Evolutionary conservation across 192 early-diverging fungal species (phyloP).

Genomic region (Kickxella alabastrina): DNA sequence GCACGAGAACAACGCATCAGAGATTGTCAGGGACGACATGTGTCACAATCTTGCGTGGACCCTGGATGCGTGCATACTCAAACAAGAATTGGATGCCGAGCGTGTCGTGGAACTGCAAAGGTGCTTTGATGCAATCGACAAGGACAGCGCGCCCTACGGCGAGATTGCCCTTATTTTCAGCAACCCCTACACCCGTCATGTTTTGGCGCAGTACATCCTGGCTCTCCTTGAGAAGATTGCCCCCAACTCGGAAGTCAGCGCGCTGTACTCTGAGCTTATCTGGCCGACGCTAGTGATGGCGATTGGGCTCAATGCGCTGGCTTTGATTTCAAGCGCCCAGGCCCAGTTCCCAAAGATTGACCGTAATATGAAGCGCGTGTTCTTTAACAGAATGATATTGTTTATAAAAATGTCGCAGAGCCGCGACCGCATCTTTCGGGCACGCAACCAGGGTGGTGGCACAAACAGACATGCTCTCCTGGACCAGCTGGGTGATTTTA

Average conservation of each 20-base stretch:
- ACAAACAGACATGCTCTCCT: conserved; percentile 6
- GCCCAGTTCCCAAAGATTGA: conserved; percentile 17
- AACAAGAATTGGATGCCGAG: conserved; percentile 29
- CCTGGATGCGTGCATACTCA: conserved; percentile 34
- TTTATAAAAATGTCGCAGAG: conserved; percentile 17
- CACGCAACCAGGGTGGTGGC: conserved; percentile 1
- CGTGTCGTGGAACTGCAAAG: conserved; percentile 23
- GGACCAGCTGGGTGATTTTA: background rate
- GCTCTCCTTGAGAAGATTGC: conserved; percentile 32
- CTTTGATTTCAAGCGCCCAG: conserved; percentile 10
- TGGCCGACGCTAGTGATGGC: conserved; percentile 24
- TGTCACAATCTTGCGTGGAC: conserved; percentile 38
- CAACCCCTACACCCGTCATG: conserved; percentile 40
- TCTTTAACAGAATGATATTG: conserved; percentile 13
- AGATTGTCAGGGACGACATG: conserved; percentile 24
- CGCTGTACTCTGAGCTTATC: conserved; percentile 15
- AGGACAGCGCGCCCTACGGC: conserved; percentile 27
- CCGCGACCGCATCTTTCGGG: conserved; percentile 5
- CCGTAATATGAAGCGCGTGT: conserved; percentile 11
- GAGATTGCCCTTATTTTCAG: conserved; percentile 45
- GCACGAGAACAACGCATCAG: conserved; percentile 23
- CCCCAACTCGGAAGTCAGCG: conserved; percentile 19
- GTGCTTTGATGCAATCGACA: conserved; percentile 36
- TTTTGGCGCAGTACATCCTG: conserved; percentile 32
- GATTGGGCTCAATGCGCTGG: conserved; percentile 32